Evolutionary conservation across 768 basidiomycete species (phyloP).

Genomic region (Melanogaster broomeanus): DNA sequence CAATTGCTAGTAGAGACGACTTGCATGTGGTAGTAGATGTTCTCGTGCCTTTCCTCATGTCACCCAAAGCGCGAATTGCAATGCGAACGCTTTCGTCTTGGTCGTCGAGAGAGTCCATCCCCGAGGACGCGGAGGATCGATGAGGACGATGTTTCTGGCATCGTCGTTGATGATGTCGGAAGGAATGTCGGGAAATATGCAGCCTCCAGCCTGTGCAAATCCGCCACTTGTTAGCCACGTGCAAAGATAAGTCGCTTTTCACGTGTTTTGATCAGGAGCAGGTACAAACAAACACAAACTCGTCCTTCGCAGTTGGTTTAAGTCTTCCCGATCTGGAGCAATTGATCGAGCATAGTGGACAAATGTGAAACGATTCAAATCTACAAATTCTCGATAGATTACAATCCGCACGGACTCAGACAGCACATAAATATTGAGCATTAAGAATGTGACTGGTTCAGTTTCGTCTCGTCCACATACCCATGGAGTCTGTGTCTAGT

Average conservation of each 20-base stretch:
- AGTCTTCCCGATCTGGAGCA: neutral
- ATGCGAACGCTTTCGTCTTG: slow-evolving; percentile 80
- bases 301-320: neutral
- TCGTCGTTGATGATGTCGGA: slow-evolving; percentile 7
- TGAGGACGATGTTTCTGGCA: slow-evolving; percentile 13
- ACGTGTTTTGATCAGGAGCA: slow-evolving; percentile 21
- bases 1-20: slow-evolving; percentile 2
- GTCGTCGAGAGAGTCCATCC: slow-evolving; percentile 38
- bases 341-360: neutral
- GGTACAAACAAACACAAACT: neutral
- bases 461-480: neutral
- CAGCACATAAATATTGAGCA: slow-evolving; percentile 3
- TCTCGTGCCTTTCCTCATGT: slow-evolving; percentile 62
- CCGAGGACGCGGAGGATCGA: slow-evolving; percentile 11
- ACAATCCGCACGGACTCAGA: too few species aligned
- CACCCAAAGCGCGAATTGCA: slow-evolving; percentile 73
- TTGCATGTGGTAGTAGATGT: slow-evolving; percentile 13
- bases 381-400: neutral
- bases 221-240: too few species aligned
- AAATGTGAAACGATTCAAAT: neutral
- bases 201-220: neutral
- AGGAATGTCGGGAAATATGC: slow-evolving; percentile 1
- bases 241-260: slow-evolving; percentile 13
- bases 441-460: slow-evolving; percentile 22
- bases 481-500: too few species aligned